Percentiles rank a stretch among this genome's conserved stretches.
These are phyloP conservation scores for Populus alba DNA, from an alignment of 345 rosid species.

Conservation along the genomic window DNA sequence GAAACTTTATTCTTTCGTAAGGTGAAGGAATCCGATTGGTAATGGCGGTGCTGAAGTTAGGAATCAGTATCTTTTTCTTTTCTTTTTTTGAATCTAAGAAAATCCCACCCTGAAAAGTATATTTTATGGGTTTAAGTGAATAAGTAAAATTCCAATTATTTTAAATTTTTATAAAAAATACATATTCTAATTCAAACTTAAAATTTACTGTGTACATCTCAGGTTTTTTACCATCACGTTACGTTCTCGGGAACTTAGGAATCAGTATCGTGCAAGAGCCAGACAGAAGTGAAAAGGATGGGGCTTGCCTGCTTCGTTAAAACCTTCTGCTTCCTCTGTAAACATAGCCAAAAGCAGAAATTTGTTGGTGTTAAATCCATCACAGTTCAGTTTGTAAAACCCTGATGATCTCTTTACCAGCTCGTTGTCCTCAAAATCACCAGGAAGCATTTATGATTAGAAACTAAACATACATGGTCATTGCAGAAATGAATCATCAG, in stretches of 20 bases:
- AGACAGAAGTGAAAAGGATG: not conserved
- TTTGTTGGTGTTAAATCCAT: not conserved
- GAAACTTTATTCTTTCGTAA: not conserved
- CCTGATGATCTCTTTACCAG: not conserved
- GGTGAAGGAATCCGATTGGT: not conserved
- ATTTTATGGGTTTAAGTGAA: too few species aligned
- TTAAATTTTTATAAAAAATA: too few species aligned
- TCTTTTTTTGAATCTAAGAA: too few species aligned
- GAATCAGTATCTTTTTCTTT: too few species aligned
- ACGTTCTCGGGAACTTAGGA: too few species aligned
- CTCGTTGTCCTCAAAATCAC: too few species aligned
- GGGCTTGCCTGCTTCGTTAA: not conserved
- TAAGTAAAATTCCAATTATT: too few species aligned
- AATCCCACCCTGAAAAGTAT: too few species aligned
- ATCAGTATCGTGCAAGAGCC: not conserved
- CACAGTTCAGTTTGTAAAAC: not conserved
- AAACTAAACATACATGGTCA: not conserved
- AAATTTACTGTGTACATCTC: too few species aligned
- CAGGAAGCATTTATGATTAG: too few species aligned
- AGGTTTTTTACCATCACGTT: too few species aligned
- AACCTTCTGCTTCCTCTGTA: not conserved
- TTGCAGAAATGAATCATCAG: not conserved
- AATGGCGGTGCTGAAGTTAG: not conserved
- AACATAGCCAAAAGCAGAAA: not conserved
- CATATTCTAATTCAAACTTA: too few species aligned